phyloP scores from a whole-genome alignment of 306 rosid species.

The Lotus japonicus region DNA sequence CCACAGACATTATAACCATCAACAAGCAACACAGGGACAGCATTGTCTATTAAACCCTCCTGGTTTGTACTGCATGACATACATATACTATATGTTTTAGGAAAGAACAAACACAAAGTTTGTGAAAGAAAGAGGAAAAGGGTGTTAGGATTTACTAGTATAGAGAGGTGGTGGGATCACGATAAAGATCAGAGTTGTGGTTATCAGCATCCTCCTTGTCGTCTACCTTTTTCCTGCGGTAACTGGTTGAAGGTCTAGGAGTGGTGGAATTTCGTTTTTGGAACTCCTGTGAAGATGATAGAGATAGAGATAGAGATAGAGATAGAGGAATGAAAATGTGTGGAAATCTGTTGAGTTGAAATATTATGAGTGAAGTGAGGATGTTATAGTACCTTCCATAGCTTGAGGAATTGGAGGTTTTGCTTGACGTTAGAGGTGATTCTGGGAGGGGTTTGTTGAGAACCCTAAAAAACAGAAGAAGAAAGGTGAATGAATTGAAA shows the following conservation, averaged over 20 bases:
- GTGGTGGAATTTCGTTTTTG: slow-evolving; percentile 53
- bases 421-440: slow-evolving; percentile 86
- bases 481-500: not conserved
- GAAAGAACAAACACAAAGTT: not conserved
- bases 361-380: not conserved
- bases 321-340: too few species aligned
- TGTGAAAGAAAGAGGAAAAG: not conserved
- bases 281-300: slow-evolving; percentile 38
- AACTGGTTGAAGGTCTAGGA: slow-evolving; percentile 78
- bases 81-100: too few species aligned
- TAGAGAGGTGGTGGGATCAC: slow-evolving; percentile 69
- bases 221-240: slow-evolving; percentile 69
- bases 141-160: slow-evolving; percentile 44
- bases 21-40: slow-evolving; percentile 80
- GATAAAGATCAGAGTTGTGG: slow-evolving; percentile 47
- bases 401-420: slow-evolving; percentile 67
- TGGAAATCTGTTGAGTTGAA: not conserved
- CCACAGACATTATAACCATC: slow-evolving; percentile 97
- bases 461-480: slow-evolving; percentile 27
- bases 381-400: slow-evolving; percentile 51
- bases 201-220: slow-evolving; percentile 48
- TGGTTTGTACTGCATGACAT: slow-evolving; percentile 56
- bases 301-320: too few species aligned
- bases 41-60: slow-evolving; percentile 51
- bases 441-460: slow-evolving; percentile 50